Evolutionary conservation across 345 rosid genomes (phyloP).

Genomic region (Noccaea caerulescens): DNA sequence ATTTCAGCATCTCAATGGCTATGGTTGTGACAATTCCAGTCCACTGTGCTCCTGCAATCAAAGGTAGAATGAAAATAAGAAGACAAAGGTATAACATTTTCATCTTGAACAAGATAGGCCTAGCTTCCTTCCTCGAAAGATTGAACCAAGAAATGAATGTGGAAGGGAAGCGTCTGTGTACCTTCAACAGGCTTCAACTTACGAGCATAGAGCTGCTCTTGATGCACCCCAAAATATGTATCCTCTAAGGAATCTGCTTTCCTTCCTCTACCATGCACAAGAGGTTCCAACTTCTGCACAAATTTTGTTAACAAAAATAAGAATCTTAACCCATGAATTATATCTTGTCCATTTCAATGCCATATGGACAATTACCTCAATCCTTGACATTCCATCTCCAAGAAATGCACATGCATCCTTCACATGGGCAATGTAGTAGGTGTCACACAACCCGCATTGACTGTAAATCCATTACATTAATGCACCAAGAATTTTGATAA

Average conservation of each 20-base stretch:
- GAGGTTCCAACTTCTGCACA: constrained; percentile 73
- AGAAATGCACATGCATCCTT: constrained; percentile 93
- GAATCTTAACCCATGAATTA: constrained; percentile 16
- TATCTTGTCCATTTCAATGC: constrained; percentile 15
- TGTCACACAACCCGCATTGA: constrained; percentile 89
- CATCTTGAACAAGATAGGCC: constrained; percentile 13
- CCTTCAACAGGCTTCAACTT: constrained; percentile 87
- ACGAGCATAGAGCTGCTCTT: constrained; percentile 84
- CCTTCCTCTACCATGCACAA: constrained; percentile 92
- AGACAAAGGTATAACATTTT: constrained; percentile 1
- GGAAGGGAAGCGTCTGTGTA: constrained; percentile 8
- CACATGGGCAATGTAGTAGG: constrained; percentile 93
- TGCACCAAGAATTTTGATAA: background rate
- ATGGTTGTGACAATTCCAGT: constrained; percentile 95
- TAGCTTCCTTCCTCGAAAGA: background rate
- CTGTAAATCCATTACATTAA: constrained; percentile 43
- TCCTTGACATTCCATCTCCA: constrained; percentile 94
- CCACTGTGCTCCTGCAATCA: constrained; percentile 89
- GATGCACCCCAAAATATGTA: constrained; percentile 80
- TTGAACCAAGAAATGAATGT: too few relatives aligned
- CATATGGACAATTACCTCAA: constrained; percentile 61
- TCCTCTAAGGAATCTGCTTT: constrained; percentile 72
- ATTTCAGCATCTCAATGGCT: constrained; percentile 90
- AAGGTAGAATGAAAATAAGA: constrained; percentile 29
- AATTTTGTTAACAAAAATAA: background rate